These are phyloP conservation scores for Cardiospermum halicacabum DNA, from an alignment of 345 rosid species.

Conservation along the genomic window DNA sequence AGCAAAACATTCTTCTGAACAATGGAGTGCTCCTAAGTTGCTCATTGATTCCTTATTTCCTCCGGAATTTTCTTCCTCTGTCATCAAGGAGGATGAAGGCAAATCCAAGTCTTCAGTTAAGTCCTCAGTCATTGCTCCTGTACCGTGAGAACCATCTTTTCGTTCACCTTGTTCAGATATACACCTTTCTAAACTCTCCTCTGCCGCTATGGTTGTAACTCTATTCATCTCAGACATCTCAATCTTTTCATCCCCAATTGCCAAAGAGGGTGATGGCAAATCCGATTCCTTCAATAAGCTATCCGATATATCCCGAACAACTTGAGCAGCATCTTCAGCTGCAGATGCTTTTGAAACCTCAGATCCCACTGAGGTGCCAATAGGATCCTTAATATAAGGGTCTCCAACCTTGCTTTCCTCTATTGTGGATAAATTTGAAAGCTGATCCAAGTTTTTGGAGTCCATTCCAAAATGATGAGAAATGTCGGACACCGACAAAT, in stretches of 20 bases:
- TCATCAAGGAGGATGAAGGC: conserved; percentile 17
- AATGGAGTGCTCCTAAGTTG: no score
- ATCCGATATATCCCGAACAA: conserved; percentile 1
- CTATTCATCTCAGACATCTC: conserved; percentile 4
- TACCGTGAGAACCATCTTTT: conserved; percentile 2
- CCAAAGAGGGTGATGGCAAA: conserved; percentile 15
- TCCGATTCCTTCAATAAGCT: conserved; percentile 1
- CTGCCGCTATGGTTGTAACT: background rate
- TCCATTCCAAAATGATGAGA: background rate
- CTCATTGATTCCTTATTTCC: no score
- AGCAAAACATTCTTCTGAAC: no score
- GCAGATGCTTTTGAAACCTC: conserved; percentile 12
- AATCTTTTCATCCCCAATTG: conserved; percentile 4
- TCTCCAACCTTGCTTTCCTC: conserved; percentile 12
- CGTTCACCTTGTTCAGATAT: conserved; percentile 13
- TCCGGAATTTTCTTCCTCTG: no score
- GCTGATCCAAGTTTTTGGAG: background rate
- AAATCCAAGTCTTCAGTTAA: conserved; percentile 1
- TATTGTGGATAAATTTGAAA: background rate
- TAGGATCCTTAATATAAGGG: conserved; percentile 2
- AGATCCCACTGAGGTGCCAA: background rate
- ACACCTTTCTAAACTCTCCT: background rate
- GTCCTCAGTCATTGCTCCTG: background rate
- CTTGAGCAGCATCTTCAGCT: conserved; percentile 11
- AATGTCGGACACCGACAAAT: background rate